phyloP scores from a whole-genome alignment of 352 stramenopile genomes.

The Globisporangium splendens region DNA sequence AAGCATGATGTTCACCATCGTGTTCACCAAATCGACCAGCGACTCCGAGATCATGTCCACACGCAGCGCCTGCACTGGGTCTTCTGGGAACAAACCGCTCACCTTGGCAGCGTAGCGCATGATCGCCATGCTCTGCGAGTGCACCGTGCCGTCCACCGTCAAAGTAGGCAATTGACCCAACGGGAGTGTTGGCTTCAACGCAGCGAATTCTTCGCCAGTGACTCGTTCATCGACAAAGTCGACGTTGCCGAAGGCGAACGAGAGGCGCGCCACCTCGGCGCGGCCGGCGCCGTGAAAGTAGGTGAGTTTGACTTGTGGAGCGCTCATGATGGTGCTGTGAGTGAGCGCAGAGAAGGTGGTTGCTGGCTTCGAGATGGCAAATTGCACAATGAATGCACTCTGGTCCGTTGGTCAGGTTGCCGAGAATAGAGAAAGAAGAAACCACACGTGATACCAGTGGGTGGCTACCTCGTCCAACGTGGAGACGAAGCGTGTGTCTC shows the following conservation, averaged over 20 bases:
- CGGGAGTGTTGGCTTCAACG: constrained; percentile 34
- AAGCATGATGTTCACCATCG: constrained; percentile 22
- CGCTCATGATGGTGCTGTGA: constrained; percentile 4
- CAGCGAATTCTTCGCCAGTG: constrained; percentile 19
- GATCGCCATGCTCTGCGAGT: constrained; percentile 41
- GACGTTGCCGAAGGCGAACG: constrained; percentile 34
- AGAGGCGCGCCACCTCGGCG: constrained; percentile 49
- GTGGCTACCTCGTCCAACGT: too few species aligned
- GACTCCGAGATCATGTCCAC: constrained; percentile 21
- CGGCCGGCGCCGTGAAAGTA: constrained; percentile 55
- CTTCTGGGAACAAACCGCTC: constrained; percentile 24
- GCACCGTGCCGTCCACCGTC: constrained; percentile 29
- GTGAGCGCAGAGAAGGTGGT: not conserved
- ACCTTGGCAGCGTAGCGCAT: constrained; percentile 40
- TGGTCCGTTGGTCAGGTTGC: not conserved
- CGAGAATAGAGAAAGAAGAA: too few species aligned
- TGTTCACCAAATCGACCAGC: constrained; percentile 12
- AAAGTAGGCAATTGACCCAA: constrained; percentile 39
- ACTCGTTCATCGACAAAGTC: constrained; percentile 35
- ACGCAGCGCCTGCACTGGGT: constrained; percentile 22
- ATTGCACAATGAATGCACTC: not conserved
- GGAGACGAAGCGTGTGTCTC: too few species aligned
- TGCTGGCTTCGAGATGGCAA: not conserved
- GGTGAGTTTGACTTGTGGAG: constrained; percentile 39
- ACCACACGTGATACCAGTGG: too few species aligned